Evolutionary conservation across 1,284 basidiomycete genomes (phyloP), one percentile per base, ranked within the genome.

Genomic region (Trametes hirsuta): DNA sequence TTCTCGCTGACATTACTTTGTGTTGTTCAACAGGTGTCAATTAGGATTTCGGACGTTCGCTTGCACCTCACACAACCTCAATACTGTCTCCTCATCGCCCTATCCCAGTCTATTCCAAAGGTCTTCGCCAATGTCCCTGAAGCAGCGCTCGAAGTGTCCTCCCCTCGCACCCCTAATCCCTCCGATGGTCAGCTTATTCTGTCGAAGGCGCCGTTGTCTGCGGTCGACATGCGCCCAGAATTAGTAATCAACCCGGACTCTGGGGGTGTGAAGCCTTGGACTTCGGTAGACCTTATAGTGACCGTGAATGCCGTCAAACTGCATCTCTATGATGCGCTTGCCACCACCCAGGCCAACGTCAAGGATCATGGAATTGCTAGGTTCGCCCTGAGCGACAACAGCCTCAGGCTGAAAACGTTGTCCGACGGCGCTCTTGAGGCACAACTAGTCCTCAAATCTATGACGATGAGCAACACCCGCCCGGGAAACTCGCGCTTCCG

Each of bases 21-120:
- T 39, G 6, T 35, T 18, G 34, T 44, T 58, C 39, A 44, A 5
- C 65, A 95, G 93, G 77, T 94, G 58, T 71, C 79, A 4, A 77
- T 95, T 51, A 85, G 85, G 63, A 88, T 98, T 71, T 95, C 96
- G 1, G 95, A 98, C 69, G 88, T 99, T 71, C 91, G 91, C 68
- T 79, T 99, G 62, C 86, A 92, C 65, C 78, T 99, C 57, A 98
- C 96, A 1, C 91, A 98, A 72, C 77, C 83, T n/a, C 97, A 99
- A 75, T 98, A 97, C 72, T 78, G 81, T 46, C 81, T 94, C 47
- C 76, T 98, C 34, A 83, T 98, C 66, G 78, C 77, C 25, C 75
- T 99, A 1, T 82, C 85, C 0, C 84, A 86, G 67, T 86, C 91
- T 1, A 86, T 98, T 48, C 92, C 94, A 5, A 81, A 85, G 47